These are phyloP conservation scores for Candida cerambycidarum DNA, from an alignment of 805 yeast genomes.

Conservation along the genomic window DNA sequence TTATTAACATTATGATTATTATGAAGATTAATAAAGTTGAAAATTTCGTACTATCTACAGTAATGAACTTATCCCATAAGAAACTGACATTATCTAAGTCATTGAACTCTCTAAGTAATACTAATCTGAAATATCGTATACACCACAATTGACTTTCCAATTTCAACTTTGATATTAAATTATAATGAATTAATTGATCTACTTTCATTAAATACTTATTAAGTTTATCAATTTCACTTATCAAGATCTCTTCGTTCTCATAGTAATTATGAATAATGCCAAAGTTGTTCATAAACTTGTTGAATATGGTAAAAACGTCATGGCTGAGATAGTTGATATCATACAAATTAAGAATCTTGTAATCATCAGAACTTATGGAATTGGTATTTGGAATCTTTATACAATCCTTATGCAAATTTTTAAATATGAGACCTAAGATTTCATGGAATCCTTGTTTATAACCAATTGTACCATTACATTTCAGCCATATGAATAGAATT, in stretches of 20 bases:
- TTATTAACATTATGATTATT: conserved; percentile 43
- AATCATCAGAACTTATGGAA: conserved; percentile 28
- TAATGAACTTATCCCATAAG: conserved; percentile 52
- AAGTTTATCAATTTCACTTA: conserved; percentile 48
- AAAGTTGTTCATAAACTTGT: conserved; percentile 40
- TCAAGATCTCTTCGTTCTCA: conserved; percentile 41
- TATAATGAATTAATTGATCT: conserved; percentile 49
- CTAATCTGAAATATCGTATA: conserved; percentile 49
- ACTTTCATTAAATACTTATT: conserved; percentile 49
- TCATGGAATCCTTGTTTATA: conserved; percentile 59
- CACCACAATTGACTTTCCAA: conserved; percentile 56
- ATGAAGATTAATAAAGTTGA: conserved; percentile 42
- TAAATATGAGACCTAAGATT: conserved; percentile 48
- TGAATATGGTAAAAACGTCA: conserved; percentile 46
- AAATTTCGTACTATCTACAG: conserved; percentile 20
- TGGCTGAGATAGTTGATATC: conserved; percentile 37
- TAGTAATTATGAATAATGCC: conserved; percentile 39
- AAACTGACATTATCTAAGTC: conserved; percentile 31
- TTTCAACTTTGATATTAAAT: conserved; percentile 41
- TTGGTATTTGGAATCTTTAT: conserved; percentile 25
- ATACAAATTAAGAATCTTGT: conserved; percentile 37
- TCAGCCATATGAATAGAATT: conserved; percentile 49
- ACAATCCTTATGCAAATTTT: conserved; percentile 39
- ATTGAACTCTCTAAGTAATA: conserved; percentile 46
- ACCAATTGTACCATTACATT: conserved; percentile 47